These are phyloP conservation scores for Dittrichia graveolens DNA, from an alignment of 129 eudicot species.

Conservation along the genomic window DNA sequence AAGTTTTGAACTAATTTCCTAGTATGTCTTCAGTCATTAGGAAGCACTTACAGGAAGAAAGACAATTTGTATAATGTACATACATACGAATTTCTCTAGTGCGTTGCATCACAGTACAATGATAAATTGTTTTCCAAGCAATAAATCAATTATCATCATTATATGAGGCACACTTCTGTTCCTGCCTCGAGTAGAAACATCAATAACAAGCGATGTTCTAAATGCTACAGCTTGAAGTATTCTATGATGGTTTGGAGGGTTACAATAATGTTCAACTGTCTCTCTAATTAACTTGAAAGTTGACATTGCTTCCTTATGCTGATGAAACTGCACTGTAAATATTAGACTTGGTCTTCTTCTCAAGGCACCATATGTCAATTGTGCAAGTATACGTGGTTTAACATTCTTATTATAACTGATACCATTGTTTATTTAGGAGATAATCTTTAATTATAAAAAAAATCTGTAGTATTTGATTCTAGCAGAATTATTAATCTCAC, in stretches of 20 bases:
- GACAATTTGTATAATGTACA: neutral
- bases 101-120: neutral
- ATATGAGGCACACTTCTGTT: neutral
- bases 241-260: neutral
- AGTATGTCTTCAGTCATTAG: neutral
- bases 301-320: neutral
- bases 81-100: neutral
- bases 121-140: neutral
- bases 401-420: neutral
- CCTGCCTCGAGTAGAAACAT: neutral
- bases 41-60: neutral
- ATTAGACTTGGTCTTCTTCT: neutral
- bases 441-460: neutral
- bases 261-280: neutral
- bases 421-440: neutral
- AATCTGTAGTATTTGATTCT: neutral
- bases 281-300: neutral
- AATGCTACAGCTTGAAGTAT: slow-evolving; percentile 13
- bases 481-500: neutral
- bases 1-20: slow-evolving; percentile 4
- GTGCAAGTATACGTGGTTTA: neutral
- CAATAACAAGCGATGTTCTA: neutral
- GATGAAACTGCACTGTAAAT: neutral
- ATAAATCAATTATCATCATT: neutral
- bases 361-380: neutral